Evolutionary conservation across 352 stramenopile genomes (phyloP), one percentile per base, ranked within the genome.

Genomic region (Thraustochytrium striatum): DNA sequence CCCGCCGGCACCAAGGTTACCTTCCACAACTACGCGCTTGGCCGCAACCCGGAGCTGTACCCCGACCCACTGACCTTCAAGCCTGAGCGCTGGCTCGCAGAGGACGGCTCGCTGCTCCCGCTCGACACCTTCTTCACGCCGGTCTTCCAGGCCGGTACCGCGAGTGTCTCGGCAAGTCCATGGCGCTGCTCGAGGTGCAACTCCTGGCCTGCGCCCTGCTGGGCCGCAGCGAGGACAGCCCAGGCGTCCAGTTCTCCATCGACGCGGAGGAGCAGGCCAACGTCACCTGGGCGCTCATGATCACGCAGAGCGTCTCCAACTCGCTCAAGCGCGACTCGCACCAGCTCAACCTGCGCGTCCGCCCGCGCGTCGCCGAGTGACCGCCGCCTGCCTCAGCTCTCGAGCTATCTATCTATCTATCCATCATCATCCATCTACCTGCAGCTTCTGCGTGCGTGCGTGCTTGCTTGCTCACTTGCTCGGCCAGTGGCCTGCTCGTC

Each of bases 111-210:
- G 16, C 47, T 55, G 25, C 16, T 57, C 16, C 19, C 19, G 30
- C 36, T 68, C 16, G 36, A 57, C 36, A 19, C 36, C 16, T 68
- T 21, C 36, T 59, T 21, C 28, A 21, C 36, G 16, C 57, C 57
- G 16, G 30, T 68, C 30, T 68, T 68, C n/a, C 57, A 68, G 28
- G 57, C 57, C n/a, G 57, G 30, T n/a, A 30, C 16, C 30, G 57
- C 28, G 30, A 59, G 30, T 68, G 57, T 68, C n/a, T 68, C 13
- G 57, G 57, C 16, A 68, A 68, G 36, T 19, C 16, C n/a, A 68
- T 68, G 57, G 57, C 57, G 28, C 57, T 68, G 19, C 36, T 68
- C 30, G 57, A 68, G 36, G 28, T 68, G 19, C 16, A 68, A n/a
- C 16, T 52, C 16, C 36, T 68, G 19, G 57, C 57, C 19, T 68